Evolutionary conservation across 495 filamentous ascomycete species (phyloP), one percentile per base, ranked within the genome.

Genomic region (Xylaria curta): DNA sequence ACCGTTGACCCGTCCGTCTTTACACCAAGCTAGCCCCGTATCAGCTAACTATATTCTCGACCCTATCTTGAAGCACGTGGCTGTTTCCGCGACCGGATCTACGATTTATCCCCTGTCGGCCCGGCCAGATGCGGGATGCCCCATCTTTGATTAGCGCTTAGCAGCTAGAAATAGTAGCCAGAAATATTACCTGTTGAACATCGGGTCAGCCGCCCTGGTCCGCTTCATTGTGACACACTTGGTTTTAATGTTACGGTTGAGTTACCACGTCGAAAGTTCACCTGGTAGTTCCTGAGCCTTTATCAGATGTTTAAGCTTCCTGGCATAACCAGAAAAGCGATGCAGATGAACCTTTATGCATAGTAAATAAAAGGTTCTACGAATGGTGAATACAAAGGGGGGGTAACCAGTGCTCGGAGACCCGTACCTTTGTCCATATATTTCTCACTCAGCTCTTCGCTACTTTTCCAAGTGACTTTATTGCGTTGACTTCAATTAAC

Each of bases 51-150:
- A 17, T n/a, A 13, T 19, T 58, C 54, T 53, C 8, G 21, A 53
- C 49, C 49, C 21, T n/a, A 53, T 53, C 49, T 21, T 53, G 21
- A 53, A n/a, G 17, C 49, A 10, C 26, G 12, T 56, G 53, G 53
- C 13, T 56, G 31, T 4, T 56, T 56, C 53, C 53, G 53, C 53
- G 53, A 56, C 26, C 53, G 53, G 3, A 56, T 56, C 53, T 56
- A 31, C 53, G 26, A 26, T 10, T 12, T 33, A 31, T 60, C 10
- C 15, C 15, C 56, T 10, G 9, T 1, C 19, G 2, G 8, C 21
- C 58, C 31, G 60, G 38, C 21, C 60, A 40, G 38, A 63, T 63
- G 60, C 60, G 60, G 60, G 60, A 38, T 63, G n/a, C 26, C 13
- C 2, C 38, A 24, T n/a, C 38, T 28, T 38, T 44, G 59, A 62